Evolutionary conservation across 2,329 filamentous ascomycete species (phyloP), one percentile per base, ranked within the genome.

Genomic region (Curvularia sp.): DNA sequence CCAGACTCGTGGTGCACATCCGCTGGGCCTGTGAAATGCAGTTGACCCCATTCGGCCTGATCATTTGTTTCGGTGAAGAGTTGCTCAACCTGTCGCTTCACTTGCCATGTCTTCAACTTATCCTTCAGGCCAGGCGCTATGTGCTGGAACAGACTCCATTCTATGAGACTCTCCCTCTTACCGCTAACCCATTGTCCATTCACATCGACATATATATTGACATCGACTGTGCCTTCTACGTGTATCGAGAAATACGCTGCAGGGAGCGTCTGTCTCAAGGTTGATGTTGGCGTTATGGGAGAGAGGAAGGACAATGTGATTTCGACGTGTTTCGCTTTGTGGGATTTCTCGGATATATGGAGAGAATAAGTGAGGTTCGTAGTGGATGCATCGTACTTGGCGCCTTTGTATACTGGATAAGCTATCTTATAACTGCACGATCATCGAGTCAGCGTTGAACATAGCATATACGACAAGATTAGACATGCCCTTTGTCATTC

Each of bases 231-330:
- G 5, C 91, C 91, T 59, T 87, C 83, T 12, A 90, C 89, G 68
- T 87, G 78, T 39, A 94, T 82, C 5, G 86, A 89, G 60, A 96
- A 72, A 73, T 96, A 96, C 25, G 89, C 88, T 10, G 91, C 92
- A n/a, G 92, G 92, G 30, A 95, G 85, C 15, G 90, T 88, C 80
- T 94, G 91, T 63, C 91, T 85, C 68, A 93, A 80, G 45, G 90
- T 93, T 55, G 91, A 93, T 1, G 89, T 91, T 1, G 91, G 90
- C 0, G 91, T 94, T 49, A 95, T 89, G 15, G 91, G 91, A 7
- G 90, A 93, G 49, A 93, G 80, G 74, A 90, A 90, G 8, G 87
- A 89, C 30, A 90, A 75, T 1, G 81, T 83, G 52, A 90, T 79
- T 55, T 88, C 81, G 30, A 84, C 73, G 18, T 81, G 76, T 28